Base-by-base conservation (phyloP, 805 yeast species). In the Priceomyces haplophilus region DNA sequence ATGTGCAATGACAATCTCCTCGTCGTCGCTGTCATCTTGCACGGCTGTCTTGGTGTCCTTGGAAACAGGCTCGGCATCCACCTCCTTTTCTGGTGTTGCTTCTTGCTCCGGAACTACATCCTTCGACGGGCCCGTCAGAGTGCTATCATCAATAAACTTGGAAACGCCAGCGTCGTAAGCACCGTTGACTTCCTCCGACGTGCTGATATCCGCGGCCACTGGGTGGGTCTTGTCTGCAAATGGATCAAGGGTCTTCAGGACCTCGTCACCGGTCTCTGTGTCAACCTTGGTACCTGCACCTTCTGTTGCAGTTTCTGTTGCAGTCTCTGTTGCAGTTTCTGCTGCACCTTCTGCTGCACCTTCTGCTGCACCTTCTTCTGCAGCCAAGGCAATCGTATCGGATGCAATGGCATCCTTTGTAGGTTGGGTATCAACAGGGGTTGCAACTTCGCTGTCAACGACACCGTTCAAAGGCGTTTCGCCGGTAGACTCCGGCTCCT, bases 1-100 rank as follows among this genome's bases (percentile, higher is more conserved):
- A 38, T 62, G 64, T n/a, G 73, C 69, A 37, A 68, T 56, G 39
- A 69, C 58, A 39, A 70, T 67, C 47, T 66, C 72, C 43, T 67
- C 74, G 16, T 56, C 66, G 3, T 46, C 61, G 24, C 8, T 21
- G 32, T 25, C 23, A 11, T 32, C 34, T 13, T 41, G 27, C 12
- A 24, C 23, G 29, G 33, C 31, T 12, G 35, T 25, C 17, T 39
- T 37, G 19, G 31, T 19, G 13, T 34, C 21, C 18, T 24, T 17
- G 21, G 51, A 45, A 34, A 54, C 52, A 43, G 59, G 57, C 24
- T 54, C 45, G 11, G 58, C 57, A 40, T 52, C 57, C 32, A 51
- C 55, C 45, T 55, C 59, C 20, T 47, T 51, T 38, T 53, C 58
- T 17, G 46, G 34, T 19, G 16, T 18, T 11, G 24, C 24, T 7